phyloP scores from a whole-genome alignment of 495 filamentous ascomycete genomes.

The Penicillium steckii region DNA sequence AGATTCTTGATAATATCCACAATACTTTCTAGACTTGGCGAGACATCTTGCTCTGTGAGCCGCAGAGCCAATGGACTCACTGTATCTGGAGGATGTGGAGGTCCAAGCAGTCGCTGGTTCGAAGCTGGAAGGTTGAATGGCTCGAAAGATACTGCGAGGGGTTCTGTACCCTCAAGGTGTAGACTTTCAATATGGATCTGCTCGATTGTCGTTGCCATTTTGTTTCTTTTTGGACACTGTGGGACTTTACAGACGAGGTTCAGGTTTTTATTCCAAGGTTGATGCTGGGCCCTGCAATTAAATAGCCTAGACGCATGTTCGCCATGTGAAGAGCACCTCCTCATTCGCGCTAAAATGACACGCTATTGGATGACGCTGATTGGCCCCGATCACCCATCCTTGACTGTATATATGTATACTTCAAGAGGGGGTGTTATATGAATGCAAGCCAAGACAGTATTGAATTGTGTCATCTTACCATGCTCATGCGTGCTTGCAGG shows the following conservation, averaged over 20 bases:
- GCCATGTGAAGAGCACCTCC: slow-evolving; percentile 1
- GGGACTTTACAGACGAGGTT: neutral
- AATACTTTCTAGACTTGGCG: slow-evolving; percentile 29
- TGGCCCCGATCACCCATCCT: neutral
- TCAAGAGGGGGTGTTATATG: neutral
- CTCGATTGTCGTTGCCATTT: slow-evolving; percentile 11
- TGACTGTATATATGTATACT: neutral
- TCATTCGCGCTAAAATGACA: slow-evolving; percentile 12
- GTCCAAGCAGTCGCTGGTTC: slow-evolving; percentile 40
- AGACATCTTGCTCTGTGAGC: slow-evolving; percentile 16
- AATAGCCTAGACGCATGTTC: neutral
- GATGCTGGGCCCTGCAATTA: neutral
- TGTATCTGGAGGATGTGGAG: slow-evolving; percentile 41
- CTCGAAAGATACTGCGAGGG: slow-evolving; percentile 32
- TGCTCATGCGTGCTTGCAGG: slow-evolving; percentile 12
- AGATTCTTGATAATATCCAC: slow-evolving; percentile 29
- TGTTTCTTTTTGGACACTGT: neutral
- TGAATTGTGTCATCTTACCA: slow-evolving; percentile 10
- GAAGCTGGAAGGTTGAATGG: slow-evolving; percentile 69
- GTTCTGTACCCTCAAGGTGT: neutral
- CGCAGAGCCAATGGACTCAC: slow-evolving; percentile 43
- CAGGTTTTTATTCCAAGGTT: neutral
- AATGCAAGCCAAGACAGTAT: neutral
- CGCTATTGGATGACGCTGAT: neutral
- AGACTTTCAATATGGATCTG: slow-evolving; percentile 1